A percentile compares a stretch with the other conserved stretches of the same genome.
These are phyloP conservation scores for Arthonia radiata DNA, from an alignment of 495 filamentous ascomycete species.

Conservation along the genomic window DNA sequence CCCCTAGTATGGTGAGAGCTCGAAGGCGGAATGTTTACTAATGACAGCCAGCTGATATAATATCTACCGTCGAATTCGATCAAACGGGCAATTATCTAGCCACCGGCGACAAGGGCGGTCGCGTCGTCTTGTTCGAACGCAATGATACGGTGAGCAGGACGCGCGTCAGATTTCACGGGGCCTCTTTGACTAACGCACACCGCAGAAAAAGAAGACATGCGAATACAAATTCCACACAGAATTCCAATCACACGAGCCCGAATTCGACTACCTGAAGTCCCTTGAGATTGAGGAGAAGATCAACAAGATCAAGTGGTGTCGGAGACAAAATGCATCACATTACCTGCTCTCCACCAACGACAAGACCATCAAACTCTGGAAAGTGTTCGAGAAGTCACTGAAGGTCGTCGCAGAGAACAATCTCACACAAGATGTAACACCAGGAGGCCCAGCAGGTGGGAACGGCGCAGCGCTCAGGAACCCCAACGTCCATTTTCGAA, in stretches of 20 bases:
- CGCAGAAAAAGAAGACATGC: constrained; percentile 97
- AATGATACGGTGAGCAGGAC: constrained; percentile 65
- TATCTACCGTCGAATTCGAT: constrained; percentile 97
- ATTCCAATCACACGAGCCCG: constrained; percentile 96
- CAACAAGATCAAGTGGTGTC: constrained; percentile 99
- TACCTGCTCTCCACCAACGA: constrained; percentile 97
- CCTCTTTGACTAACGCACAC: constrained; percentile 7
- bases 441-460: constrained; percentile 41
- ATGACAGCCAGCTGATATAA: constrained; percentile 60
- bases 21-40: constrained; percentile 9
- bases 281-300: constrained; percentile 99
- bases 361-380: constrained; percentile 99
- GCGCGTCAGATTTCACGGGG: not conserved
- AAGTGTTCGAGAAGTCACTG: constrained; percentile 96
- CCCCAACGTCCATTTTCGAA: constrained; percentile 50
- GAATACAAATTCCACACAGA: constrained; percentile 99
- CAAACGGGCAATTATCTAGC: constrained; percentile 96
- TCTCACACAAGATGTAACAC: constrained; percentile 78
- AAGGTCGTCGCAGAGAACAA: constrained; percentile 99
- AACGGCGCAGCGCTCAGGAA: constrained; percentile 43
- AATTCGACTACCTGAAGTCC: constrained; percentile 98
- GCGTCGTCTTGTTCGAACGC: constrained; percentile 89
- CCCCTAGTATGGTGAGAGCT: constrained; percentile 2
- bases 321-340: constrained; percentile 90
- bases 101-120: constrained; percentile 90